Evolutionary conservation across 1,139 yeast species (phyloP).

Genomic region (Yamadazyma conglobata): DNA sequence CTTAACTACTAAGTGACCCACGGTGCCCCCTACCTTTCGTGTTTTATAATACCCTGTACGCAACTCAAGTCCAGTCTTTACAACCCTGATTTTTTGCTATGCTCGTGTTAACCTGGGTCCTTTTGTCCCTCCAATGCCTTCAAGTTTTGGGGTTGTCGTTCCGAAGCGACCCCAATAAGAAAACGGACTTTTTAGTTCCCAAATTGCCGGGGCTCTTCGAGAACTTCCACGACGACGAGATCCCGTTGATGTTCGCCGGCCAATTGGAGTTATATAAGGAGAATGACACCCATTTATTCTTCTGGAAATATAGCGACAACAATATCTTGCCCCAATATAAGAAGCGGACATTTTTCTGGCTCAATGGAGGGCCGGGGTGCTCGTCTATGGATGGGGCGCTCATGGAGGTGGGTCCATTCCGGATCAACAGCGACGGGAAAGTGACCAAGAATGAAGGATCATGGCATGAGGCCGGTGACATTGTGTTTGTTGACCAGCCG

Average conservation of each 20-base stretch:
- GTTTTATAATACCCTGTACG: no score
- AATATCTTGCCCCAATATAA: slow-evolving; percentile 31
- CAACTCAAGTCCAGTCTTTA: no score
- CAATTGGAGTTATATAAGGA: slow-evolving; percentile 57
- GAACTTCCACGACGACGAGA: slow-evolving; percentile 28
- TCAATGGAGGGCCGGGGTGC: slow-evolving; percentile 98
- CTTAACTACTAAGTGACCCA: no score
- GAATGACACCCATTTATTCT: slow-evolving; percentile 64
- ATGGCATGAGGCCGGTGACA: slow-evolving; percentile 79
- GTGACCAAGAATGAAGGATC: slow-evolving; percentile 65
- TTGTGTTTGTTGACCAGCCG: slow-evolving; percentile 92
- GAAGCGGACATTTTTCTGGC: slow-evolving; percentile 66
- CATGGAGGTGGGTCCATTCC: slow-evolving; percentile 87
- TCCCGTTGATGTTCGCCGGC: slow-evolving; percentile 67
- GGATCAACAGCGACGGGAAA: slow-evolving; percentile 48
- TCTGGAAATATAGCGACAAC: slow-evolving; percentile 63
- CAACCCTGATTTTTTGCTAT: no score
- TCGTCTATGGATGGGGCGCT: slow-evolving; percentile 97
- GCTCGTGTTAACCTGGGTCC: no score
- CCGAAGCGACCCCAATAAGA: background rate
- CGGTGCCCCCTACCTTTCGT: no score
- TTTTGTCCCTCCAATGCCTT: no score
- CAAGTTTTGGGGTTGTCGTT: no score
- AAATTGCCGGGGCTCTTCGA: slow-evolving; percentile 39
- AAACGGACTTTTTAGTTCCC: slow-evolving; percentile 27